Base-by-base conservation (phyloP, 2,329 filamentous ascomycete genomes). In the Dothiorella sarmentorum region DNA sequence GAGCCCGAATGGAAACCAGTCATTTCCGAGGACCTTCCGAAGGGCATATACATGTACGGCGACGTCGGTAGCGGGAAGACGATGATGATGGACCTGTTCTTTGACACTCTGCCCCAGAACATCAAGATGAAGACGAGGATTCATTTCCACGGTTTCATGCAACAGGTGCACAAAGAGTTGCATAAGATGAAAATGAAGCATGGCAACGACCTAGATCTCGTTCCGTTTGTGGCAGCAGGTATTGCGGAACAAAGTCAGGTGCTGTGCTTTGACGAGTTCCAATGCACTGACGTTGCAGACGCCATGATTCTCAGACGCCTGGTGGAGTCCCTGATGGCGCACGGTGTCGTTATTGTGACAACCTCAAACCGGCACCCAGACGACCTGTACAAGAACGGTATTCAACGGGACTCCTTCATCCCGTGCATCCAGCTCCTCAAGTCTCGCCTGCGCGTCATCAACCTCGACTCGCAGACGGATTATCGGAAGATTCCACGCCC, bases 61-160 rank as follows among this genome's bases (percentile, higher is more conserved):
- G 94, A 99, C 71, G 94, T 99, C 2, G 94, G 94, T 38, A 95
- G 91, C 67, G 94, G 94, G 62, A 99, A 99, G 81, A 99, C 94
- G 2, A 99, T 99, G 94, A 80, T 99, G 70, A 99, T 99, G 94
- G 93, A 99, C 71, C 80, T 99, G 51, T 97, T 97, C 74, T 96
- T 92, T 77, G 92, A 97, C 63, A 97, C 93, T 0, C 78, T 97
- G 20, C 94, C 94, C 0, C 72, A 78, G 15, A 87, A 88, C 61
- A 91, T 97, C 63, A 82, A 80, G 59, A 85, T 85, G 29, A 97
- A 96, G 78, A 95, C 88, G 45, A 83, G 94, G 47, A 97, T 99
- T 68, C 94, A 99, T 78, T 99, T 99, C 75, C 91, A 97, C 79
- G 96, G 96, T 73, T 99, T 99, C 79, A 99, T 99, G 94, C 94